phyloP scores from a whole-genome alignment of 1,284 basidiomycete genomes.

The Schizopora paradoxa region DNA sequence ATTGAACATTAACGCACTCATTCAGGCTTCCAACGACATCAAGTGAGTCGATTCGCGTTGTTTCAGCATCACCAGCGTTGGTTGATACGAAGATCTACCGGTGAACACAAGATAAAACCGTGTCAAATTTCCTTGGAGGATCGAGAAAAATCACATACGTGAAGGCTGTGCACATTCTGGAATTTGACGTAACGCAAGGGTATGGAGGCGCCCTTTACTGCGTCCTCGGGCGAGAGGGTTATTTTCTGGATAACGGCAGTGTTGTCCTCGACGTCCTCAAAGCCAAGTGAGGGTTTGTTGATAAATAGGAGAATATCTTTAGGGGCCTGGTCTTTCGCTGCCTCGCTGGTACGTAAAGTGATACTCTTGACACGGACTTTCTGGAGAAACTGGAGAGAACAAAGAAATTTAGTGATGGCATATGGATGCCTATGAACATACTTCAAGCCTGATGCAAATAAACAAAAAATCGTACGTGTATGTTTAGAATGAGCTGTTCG shows the following conservation, averaged over 20 bases:
- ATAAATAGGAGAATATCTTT: constrained; percentile 62
- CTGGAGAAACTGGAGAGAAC: constrained; percentile 68
- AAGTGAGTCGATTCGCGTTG: constrained; percentile 73
- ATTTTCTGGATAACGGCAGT: constrained; percentile 57
- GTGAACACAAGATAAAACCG: background rate
- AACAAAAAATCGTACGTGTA: constrained; percentile 45
- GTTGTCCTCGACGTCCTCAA: constrained; percentile 57
- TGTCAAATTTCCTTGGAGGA: background rate
- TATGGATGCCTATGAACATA: background rate
- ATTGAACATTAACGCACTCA: too few relatives aligned
- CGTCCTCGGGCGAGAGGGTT: constrained; percentile 44
- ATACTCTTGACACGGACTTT: constrained; percentile 71
- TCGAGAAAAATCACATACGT: constrained; percentile 41
- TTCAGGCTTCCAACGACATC: constrained; percentile 66
- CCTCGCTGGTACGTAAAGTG: constrained; percentile 47
- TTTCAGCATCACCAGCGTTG: constrained; percentile 71
- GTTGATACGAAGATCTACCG: constrained; percentile 69
- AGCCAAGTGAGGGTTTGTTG: constrained; percentile 63
- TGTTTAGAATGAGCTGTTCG: constrained; percentile 69
- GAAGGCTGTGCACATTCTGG: constrained; percentile 69
- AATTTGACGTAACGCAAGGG: constrained; percentile 72
- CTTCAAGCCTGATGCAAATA: background rate
- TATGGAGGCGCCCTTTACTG: constrained; percentile 53
- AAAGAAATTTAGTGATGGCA: background rate
- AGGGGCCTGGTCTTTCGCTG: constrained; percentile 46